phyloP scores from a whole-genome alignment of 73 alveolate genomes.

The Breviolum minutum region DNA sequence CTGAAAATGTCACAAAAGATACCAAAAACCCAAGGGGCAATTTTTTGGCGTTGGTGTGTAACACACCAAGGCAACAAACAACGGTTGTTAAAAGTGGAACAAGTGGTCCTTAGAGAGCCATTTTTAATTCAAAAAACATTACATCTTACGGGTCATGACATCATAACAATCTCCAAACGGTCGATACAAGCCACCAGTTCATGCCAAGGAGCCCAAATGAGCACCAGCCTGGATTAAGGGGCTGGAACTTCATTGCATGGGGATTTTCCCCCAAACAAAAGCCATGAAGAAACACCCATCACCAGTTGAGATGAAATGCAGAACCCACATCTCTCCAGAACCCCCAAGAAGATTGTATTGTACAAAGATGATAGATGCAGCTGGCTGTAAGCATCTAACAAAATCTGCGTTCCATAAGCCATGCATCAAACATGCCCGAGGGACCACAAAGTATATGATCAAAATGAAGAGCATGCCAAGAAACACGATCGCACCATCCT shows the following conservation, averaged over 20 bases:
- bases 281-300: no score
- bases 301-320: no score
- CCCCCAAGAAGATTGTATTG: not conserved
- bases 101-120: not conserved
- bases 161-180: not conserved
- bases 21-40: not conserved
- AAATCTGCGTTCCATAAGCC: no score
- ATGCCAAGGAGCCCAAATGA: constrained; percentile 23
- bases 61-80: not conserved
- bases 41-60: not conserved
- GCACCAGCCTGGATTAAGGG: constrained; percentile 24
- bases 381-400: not conserved
- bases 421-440: not conserved
- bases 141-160: not conserved
- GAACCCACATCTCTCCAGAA: not conserved
- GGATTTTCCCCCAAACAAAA: no score
- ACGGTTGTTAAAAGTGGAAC: not conserved
- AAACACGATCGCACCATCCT: constrained; percentile 44
- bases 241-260: no score
- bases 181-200: not conserved
- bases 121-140: not conserved
- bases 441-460: constrained; percentile 23
- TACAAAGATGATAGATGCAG: not conserved
- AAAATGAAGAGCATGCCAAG: constrained; percentile 39
- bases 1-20: not conserved